Conservation (phyloP, 2,329 filamentous ascomycete genomes). For the Amphichorda felina region DNA sequence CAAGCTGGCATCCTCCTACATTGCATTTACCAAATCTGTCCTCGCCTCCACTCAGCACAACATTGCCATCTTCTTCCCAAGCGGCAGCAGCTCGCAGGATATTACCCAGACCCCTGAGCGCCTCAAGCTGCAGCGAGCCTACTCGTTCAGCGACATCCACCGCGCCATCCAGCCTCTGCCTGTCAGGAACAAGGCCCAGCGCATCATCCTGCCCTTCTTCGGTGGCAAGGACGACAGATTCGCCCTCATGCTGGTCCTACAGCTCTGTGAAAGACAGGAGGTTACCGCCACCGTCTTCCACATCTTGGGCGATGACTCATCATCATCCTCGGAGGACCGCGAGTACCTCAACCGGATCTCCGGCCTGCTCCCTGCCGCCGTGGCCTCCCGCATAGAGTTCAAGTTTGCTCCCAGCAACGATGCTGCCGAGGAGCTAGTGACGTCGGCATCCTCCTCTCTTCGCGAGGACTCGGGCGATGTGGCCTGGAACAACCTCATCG, state of each 20-base stretch:
- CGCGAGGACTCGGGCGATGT: conserved; percentile 10
- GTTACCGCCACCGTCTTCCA: conserved; percentile 67
- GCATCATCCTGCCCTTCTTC: conserved; percentile 80
- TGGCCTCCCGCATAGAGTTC: conserved; percentile 9
- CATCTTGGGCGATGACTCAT: conserved; percentile 11
- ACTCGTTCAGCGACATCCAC: conserved; percentile 46
- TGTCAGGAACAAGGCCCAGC: conserved; percentile 58
- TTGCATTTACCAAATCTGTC: conserved; percentile 59
- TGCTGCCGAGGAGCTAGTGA: conserved; percentile 2
- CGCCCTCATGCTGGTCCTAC: conserved; percentile 70
- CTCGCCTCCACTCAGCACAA: conserved; percentile 53
- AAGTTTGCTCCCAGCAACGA: conserved; percentile 13
- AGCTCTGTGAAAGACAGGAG: conserved; percentile 67
- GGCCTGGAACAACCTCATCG: conserved; percentile 12
- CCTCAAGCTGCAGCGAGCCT: conserved; percentile 30
- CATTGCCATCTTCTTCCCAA: conserved; percentile 71
- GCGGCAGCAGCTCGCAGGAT: conserved; percentile 19
- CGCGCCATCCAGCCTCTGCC: conserved; percentile 46
- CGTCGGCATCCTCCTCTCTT: conserved; percentile 5
- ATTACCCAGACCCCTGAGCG: conserved; percentile 27
- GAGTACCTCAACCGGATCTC: conserved; percentile 13
- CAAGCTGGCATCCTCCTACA: conserved; percentile 42
- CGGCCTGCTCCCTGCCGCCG: conserved; percentile 9
- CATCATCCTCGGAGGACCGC: conserved; percentile 10
- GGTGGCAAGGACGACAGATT: conserved; percentile 73